phyloP scores from a whole-genome alignment of 2,329 filamentous ascomycete species.

The Pestalotiopsis sp. region DNA sequence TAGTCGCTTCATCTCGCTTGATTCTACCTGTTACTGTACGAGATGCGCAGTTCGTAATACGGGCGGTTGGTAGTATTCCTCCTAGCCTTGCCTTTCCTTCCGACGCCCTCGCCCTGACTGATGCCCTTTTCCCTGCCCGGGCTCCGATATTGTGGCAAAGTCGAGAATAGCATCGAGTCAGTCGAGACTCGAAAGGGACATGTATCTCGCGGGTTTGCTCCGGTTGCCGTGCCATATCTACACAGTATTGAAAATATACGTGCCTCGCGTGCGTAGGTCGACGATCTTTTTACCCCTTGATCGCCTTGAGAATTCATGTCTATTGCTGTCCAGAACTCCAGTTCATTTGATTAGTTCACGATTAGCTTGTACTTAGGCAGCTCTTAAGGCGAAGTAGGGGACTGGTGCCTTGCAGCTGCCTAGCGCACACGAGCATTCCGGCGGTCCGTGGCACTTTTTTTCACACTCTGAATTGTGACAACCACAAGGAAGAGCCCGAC shows the following conservation, averaged over 20 bases:
- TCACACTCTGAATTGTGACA: background rate
- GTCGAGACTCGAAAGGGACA: background rate
- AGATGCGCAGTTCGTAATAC: background rate
- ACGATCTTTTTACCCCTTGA: background rate
- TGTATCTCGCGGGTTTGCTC: background rate
- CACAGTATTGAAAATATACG: background rate
- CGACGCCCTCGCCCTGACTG: background rate
- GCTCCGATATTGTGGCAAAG: background rate
- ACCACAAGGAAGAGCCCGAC: background rate
- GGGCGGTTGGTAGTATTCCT: background rate
- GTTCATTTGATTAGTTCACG: background rate
- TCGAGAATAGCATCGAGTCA: background rate
- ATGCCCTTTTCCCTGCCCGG: background rate
- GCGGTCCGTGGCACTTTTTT: background rate
- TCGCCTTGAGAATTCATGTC: background rate
- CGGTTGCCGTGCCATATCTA: background rate
- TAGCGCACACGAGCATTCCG: background rate
- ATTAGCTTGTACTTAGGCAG: background rate
- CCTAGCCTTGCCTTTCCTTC: background rate
- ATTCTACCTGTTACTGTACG: background rate
- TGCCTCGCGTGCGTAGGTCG: background rate
- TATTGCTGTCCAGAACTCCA: background rate
- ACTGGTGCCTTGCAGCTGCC: slow-evolving; percentile 14
- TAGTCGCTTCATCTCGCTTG: slow-evolving; percentile 4
- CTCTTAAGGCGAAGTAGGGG: background rate